phyloP scores from a whole-genome alignment of 169 alveolate species.

The Amoebophrya sp. region DNA sequence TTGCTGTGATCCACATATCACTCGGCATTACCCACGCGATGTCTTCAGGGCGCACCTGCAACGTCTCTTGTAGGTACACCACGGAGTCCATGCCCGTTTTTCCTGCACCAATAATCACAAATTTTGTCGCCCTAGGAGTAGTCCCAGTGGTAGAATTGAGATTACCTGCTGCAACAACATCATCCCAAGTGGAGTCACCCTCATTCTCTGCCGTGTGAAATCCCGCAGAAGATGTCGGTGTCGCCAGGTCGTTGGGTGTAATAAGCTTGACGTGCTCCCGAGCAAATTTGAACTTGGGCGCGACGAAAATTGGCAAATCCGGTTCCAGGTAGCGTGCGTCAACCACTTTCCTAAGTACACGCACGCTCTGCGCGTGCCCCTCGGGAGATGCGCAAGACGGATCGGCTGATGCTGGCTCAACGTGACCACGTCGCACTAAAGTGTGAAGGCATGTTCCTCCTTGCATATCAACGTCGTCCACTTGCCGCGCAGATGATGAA shows the following conservation, averaged over 20 bases:
- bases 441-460: no score
- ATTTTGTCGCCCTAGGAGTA: no score
- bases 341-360: background rate
- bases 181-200: background rate
- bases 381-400: no score
- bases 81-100: background rate
- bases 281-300: background rate
- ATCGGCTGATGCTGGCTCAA: no score
- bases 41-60: background rate
- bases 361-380: background rate
- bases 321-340: slow-evolving; percentile 14
- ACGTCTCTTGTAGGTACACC: background rate
- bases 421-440: no score
- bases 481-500: no score
- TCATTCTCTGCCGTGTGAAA: no score
- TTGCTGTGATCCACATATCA: background rate
- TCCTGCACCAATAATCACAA: background rate
- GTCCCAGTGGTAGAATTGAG: no score
- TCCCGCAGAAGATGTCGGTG: no score
- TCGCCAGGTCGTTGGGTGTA: background rate
- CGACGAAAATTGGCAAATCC: background rate
- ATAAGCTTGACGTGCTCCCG: background rate
- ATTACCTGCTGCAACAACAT: background rate
- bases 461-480: no score
- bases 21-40: background rate